Base-by-base conservation (phyloP, 106 monocot species). In the Acanthochlamys bracteata region DNA sequence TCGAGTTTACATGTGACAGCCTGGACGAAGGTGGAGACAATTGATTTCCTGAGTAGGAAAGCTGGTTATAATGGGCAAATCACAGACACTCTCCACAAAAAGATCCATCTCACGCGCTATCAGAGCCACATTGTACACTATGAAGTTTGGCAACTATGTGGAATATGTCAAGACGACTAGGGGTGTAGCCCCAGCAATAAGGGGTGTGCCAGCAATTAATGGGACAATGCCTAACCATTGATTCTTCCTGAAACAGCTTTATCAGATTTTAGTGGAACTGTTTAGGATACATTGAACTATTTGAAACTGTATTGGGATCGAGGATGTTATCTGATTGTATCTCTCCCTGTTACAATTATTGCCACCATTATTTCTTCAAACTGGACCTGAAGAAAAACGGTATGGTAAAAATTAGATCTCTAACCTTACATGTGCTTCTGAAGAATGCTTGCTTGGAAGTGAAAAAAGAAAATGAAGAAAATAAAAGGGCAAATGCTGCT, bases 31-130 rank as follows among this genome's bases (percentile, higher is more conserved):
- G 42, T 85, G 39, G 88, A 91, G 60, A 79, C 96, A 1, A 80
- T 98, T 4, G 91, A 98, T 66, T 98, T 91, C 2, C 69, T 98
- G 54, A 91, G 91, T 83, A 82, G 91, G 73, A 98, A 98, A 73
- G 90, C 96, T 0, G 96, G 96, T 23, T 98, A 85, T 54, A 75
- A 85, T 58, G 88, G 91, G 9, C 45, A n/a, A 53, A 91, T 91
- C 64, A 85, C 66, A 0, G 96, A 98, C 55, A 24, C 84, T 21
- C 71, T 88, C 25, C 85, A 88, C 76, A 80, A 73, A 70, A 73
- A 60, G 27, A 33, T 98, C 43, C 73, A 41, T 15, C 41, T 98
- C 60, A 98, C 96, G 13, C 84, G 85, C 26, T 98, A 98, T 57
- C 87, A 88, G 69, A 98, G 96, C 83, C n/a, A 91, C 88, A 9